Percentiles rank a stretch among this genome's conserved stretches.
Conservation (phyloP, 345 rosid species). For the Camelina laxa region DNA sequence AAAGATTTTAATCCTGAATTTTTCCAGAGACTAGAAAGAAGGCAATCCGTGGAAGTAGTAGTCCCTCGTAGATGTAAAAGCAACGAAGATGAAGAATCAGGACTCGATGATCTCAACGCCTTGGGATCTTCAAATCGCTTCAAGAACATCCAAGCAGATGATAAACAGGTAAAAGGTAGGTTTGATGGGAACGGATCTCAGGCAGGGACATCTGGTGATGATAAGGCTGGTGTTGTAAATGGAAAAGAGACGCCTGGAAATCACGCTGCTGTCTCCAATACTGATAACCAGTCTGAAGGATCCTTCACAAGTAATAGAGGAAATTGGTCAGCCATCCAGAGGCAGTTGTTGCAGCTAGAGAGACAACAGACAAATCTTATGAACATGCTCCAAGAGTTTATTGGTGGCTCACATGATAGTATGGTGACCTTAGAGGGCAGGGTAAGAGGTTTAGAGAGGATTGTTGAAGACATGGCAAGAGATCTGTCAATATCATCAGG, state of each 20-base stretch:
- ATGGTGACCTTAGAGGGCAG: slow-evolving; percentile 92
- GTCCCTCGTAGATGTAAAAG: slow-evolving; percentile 75
- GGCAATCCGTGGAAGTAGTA: slow-evolving; percentile 89
- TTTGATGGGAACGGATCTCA: slow-evolving; percentile 58
- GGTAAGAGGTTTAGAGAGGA: slow-evolving; percentile 96
- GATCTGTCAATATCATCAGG: slow-evolving; percentile 89
- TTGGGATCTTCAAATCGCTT: slow-evolving; percentile 55
- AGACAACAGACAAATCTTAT: slow-evolving; percentile 91
- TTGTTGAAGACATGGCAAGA: slow-evolving; percentile 91
- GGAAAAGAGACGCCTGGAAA: slow-evolving; percentile 62
- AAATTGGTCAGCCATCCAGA: slow-evolving; percentile 95
- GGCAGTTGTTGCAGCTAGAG: slow-evolving; percentile 89
- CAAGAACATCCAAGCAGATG: slow-evolving; percentile 54
- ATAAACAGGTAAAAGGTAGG: slow-evolving; percentile 49
- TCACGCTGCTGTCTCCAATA: slow-evolving; percentile 59
- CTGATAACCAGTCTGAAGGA: slow-evolving; percentile 80
- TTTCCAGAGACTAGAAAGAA: slow-evolving; percentile 86
- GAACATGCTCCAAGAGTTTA: slow-evolving; percentile 98
- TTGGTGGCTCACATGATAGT: slow-evolving; percentile 98
- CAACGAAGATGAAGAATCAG: slow-evolving; percentile 64
- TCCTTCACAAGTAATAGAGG: slow-evolving; percentile 75
- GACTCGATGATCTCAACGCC: slow-evolving; percentile 52
- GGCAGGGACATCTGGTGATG: slow-evolving; percentile 64
- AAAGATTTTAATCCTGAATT: slow-evolving; percentile 91
- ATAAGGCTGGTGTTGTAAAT: slow-evolving; percentile 48